These are phyloP conservation scores for Cladorrhinum sp. DNA, from an alignment of 2,329 filamentous ascomycete genomes.

Conservation along the genomic window DNA sequence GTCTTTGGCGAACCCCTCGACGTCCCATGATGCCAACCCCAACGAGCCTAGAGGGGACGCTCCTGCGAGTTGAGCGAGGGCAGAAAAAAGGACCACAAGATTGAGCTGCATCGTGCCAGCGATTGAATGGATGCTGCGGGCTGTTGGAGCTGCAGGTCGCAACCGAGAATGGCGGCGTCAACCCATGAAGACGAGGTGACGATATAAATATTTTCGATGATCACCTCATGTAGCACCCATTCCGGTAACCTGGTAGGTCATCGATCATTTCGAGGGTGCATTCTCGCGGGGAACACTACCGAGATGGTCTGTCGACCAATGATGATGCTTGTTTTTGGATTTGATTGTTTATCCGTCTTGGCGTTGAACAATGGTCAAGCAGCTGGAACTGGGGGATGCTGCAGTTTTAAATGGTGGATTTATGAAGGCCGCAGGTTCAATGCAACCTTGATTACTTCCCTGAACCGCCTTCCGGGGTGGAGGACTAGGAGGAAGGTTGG, in stretches of 20 bases:
- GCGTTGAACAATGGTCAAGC: background rate
- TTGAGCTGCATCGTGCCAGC: conserved; percentile 16
- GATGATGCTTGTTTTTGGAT: background rate
- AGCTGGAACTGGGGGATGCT: background rate
- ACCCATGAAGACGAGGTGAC: background rate
- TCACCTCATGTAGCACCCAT: background rate
- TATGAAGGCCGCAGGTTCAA: background rate
- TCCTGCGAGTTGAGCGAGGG: background rate
- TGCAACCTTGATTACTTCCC: background rate
- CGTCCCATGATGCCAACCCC: conserved; percentile 22
- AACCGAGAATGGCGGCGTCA: no score
- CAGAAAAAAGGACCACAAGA: conserved; percentile 8
- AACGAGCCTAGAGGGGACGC: conserved; percentile 11
- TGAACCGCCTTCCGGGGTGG: no score
- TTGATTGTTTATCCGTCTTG: conserved; percentile 16
- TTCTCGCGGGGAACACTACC: conserved; percentile 21
- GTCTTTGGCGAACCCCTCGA: conserved; percentile 31
- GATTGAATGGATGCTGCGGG: background rate
- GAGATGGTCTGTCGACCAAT: background rate
- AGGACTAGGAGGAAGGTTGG: no score
- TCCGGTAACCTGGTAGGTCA: background rate
- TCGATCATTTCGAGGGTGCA: background rate
- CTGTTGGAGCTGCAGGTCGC: background rate
- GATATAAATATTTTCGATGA: background rate
- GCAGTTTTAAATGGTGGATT: background rate